Evolutionary conservation across 176 grass and related monocot genomes (phyloP), one percentile per base, ranked within the genome.

Genomic region (Stipa capillata): DNA sequence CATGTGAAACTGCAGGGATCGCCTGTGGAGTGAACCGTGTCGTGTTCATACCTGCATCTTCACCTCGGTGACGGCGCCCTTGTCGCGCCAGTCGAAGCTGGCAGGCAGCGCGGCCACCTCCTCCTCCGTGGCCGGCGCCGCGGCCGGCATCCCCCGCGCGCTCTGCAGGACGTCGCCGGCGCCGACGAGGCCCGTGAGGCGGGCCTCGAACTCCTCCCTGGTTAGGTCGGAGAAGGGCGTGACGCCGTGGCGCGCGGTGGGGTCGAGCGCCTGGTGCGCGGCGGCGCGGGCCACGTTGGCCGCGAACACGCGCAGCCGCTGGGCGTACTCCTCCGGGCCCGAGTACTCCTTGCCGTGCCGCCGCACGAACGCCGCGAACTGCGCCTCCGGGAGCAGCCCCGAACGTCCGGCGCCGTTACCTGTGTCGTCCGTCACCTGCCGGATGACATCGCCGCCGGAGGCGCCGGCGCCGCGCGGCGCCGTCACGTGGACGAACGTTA

Each of bases 191-290:
- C 94, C 94, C 7, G 85, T 86, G 60, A 92, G 67, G 10, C 73
- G 77, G 45, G 64, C 62, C 84, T 91, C 89, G 81, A 97, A 97
- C 79, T 97, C 94, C 48, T 84, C 89, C 60, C 77, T 71, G 16
- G 91, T 94, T 53, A 97, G 89, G 84, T 97, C 94, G 48, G 89
- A 97, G 85, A 97, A 97, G 21, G 87, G 94, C 27, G 91, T 94
- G 58, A 94, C 69, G 2, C 94, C 91, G 79, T 97, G 94, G 28
- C 81, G 74, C 43, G 94, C 94, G 6, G 64, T 72, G 4, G 91
- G 94, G 66, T 97, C 94, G 31, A 97, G 76, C 55, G 69, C 58
- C 84, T 97, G 89, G 82, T 97, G 94, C 60, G 86, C 91, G 31
- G 82, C 94, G 0, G 89, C 89, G 62, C 87, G 91, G 28, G 86